Evolutionary conservation across 2,329 filamentous ascomycete genomes (phyloP).

Genomic region (Lasiodiplodia citricola): DNA sequence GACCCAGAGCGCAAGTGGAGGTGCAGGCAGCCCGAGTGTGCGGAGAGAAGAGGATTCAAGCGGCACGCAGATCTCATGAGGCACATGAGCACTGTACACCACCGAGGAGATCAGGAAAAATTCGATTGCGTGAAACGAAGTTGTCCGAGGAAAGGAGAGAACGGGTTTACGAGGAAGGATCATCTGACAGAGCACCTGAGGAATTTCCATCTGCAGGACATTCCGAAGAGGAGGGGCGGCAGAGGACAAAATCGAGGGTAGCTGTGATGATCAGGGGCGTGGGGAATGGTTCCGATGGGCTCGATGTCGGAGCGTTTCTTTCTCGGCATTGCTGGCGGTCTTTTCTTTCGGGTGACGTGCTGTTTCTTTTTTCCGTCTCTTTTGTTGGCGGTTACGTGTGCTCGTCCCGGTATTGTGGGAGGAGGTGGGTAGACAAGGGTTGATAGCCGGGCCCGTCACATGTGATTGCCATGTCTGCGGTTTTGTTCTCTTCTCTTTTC

Average conservation of each 20-base stretch:
- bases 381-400: constrained; percentile 2
- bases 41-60: constrained; percentile 1
- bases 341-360: background rate
- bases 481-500: background rate
- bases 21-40: background rate
- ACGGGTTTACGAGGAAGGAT: constrained; percentile 62
- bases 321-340: background rate
- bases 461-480: background rate
- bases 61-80: constrained; percentile 16
- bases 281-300: background rate
- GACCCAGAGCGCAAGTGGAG: constrained; percentile 3
- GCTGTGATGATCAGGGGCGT: background rate
- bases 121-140: background rate
- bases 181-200: constrained; percentile 64
- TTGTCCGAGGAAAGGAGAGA: constrained; percentile 6
- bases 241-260: background rate
- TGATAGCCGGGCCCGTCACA: constrained; percentile 6
- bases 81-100: constrained; percentile 20
- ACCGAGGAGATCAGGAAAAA: constrained; percentile 1
- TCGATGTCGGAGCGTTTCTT: background rate
- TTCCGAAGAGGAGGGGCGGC: constrained; percentile 42
- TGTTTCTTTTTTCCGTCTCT: background rate
- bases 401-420: background rate
- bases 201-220: constrained; percentile 59
- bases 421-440: constrained; percentile 9